These are phyloP conservation scores for Schizophyllum commune DNA, from an alignment of 1,284 basidiomycete species.

Conservation along the genomic window DNA sequence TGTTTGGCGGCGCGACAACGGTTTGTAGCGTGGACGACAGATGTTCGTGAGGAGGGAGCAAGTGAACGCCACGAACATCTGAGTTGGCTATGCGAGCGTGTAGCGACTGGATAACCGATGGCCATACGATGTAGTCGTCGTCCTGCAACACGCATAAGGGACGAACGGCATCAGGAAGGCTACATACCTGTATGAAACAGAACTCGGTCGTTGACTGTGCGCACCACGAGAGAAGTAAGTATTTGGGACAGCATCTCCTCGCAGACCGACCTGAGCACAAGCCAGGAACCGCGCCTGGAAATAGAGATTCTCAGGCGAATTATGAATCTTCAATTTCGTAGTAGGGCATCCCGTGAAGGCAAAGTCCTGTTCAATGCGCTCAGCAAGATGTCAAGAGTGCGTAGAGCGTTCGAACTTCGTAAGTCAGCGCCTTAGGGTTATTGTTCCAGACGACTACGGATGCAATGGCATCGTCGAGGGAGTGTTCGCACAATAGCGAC, in stretches of 20 bases:
- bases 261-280: slow-evolving; percentile 31
- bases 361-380: slow-evolving; percentile 34
- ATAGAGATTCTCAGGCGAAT: slow-evolving; percentile 50
- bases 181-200: slow-evolving; percentile 55
- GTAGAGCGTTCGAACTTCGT: slow-evolving; percentile 26
- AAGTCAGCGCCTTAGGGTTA: slow-evolving; percentile 33
- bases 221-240: neutral
- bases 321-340: slow-evolving; percentile 43
- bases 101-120: slow-evolving; percentile 47
- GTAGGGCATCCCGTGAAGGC: slow-evolving; percentile 20
- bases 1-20: slow-evolving; percentile 20
- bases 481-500: slow-evolving; percentile 39
- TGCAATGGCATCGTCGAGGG: slow-evolving; percentile 39
- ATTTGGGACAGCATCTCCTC: neutral
- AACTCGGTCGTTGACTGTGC: slow-evolving; percentile 32
- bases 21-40: slow-evolving; percentile 41
- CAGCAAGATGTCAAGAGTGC: neutral
- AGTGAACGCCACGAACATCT: slow-evolving; percentile 32
- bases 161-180: neutral
- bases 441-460: slow-evolving; percentile 62
- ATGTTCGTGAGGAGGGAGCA: slow-evolving; percentile 56
- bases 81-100: slow-evolving; percentile 29
- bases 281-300: slow-evolving; percentile 62
- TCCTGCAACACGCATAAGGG: slow-evolving; percentile 32
- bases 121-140: slow-evolving; percentile 57